Conservation (phyloP, 2,329 filamentous ascomycete species). For the Scedosporium dehoogii region DNA sequence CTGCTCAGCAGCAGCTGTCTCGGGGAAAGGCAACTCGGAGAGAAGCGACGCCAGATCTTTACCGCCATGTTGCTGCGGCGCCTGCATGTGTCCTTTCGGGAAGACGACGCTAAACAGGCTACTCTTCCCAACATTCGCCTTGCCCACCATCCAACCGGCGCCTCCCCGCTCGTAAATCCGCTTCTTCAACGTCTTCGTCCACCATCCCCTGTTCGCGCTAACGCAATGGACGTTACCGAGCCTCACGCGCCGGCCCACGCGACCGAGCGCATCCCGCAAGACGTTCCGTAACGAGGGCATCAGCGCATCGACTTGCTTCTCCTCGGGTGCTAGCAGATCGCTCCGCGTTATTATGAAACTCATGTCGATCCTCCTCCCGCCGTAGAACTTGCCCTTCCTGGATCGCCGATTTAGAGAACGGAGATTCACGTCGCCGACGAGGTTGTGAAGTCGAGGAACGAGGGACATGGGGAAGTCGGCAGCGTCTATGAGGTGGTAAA, state of each 20-base stretch:
- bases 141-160: slow-evolving; percentile 93
- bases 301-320: slow-evolving; percentile 72
- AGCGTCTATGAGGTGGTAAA: slow-evolving; percentile 91
- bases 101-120: slow-evolving; percentile 81
- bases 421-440: slow-evolving; percentile 62
- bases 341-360: slow-evolving; percentile 87
- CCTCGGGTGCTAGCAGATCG: slow-evolving; percentile 75
- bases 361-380: slow-evolving; percentile 63
- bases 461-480: slow-evolving; percentile 96
- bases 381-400: slow-evolving; percentile 52
- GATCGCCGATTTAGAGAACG: slow-evolving; percentile 75
- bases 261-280: slow-evolving; percentile 65
- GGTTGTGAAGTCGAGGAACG: slow-evolving; percentile 61
- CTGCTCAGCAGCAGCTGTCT: slow-evolving; percentile 43
- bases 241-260: slow-evolving; percentile 58
- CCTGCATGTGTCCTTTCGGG: slow-evolving; percentile 49
- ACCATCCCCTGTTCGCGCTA: slow-evolving; percentile 80
- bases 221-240: slow-evolving; percentile 81
- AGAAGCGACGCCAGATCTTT: neutral
- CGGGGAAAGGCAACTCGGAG: neutral
- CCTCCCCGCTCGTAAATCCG: slow-evolving; percentile 77
- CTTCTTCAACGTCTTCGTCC: slow-evolving; percentile 78
- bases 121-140: slow-evolving; percentile 96
- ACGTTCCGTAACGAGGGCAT: slow-evolving; percentile 78
- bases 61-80: neutral